A percentile compares a stretch with the other conserved stretches of the same genome.
Evolutionary conservation across 2,329 filamentous ascomycete species (phyloP).

Genomic region (Arthroderma sp.): DNA sequence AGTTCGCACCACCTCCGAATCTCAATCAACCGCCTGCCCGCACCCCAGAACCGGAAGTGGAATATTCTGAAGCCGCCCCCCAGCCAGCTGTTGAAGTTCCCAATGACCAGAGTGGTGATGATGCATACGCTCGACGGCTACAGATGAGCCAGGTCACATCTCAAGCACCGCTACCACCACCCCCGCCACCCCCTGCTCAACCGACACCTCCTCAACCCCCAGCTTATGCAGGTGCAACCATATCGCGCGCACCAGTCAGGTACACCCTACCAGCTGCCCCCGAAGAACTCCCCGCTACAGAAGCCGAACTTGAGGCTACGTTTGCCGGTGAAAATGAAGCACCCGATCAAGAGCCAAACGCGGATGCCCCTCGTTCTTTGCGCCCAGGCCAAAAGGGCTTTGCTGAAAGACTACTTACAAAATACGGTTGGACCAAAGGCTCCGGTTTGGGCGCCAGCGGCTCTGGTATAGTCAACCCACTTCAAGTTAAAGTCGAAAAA

Average conservation of each 20-base stretch:
- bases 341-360: slow-evolving; percentile 24
- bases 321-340: slow-evolving; percentile 25
- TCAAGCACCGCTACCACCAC: slow-evolving; percentile 15
- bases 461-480: slow-evolving; percentile 70
- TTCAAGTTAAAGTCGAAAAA: slow-evolving; percentile 77
- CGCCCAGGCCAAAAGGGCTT: slow-evolving; percentile 73
- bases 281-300: slow-evolving; percentile 39
- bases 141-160: slow-evolving; percentile 38
- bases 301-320: slow-evolving; percentile 39
- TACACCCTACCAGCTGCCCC: slow-evolving; percentile 48
- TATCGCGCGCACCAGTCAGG: slow-evolving; percentile 65
- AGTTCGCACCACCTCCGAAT: slow-evolving; percentile 40
- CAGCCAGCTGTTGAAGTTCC: slow-evolving; percentile 34
- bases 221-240: slow-evolving; percentile 40
- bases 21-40: slow-evolving; percentile 26
- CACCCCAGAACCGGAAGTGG: slow-evolving; percentile 8
- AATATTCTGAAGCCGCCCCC: slow-evolving; percentile 14
- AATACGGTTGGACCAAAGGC: slow-evolving; percentile 87
- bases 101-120: slow-evolving; percentile 53
- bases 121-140: slow-evolving; percentile 53
- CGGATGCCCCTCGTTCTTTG: slow-evolving; percentile 40
- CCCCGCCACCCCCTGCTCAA: slow-evolving; percentile 22
- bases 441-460: slow-evolving; percentile 71
- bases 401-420: slow-evolving; percentile 76
- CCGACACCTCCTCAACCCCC: slow-evolving; percentile 26